Evolutionary conservation across 2,329 filamentous ascomycete genomes (phyloP).

Genomic region (Fonsecaea erecta): DNA sequence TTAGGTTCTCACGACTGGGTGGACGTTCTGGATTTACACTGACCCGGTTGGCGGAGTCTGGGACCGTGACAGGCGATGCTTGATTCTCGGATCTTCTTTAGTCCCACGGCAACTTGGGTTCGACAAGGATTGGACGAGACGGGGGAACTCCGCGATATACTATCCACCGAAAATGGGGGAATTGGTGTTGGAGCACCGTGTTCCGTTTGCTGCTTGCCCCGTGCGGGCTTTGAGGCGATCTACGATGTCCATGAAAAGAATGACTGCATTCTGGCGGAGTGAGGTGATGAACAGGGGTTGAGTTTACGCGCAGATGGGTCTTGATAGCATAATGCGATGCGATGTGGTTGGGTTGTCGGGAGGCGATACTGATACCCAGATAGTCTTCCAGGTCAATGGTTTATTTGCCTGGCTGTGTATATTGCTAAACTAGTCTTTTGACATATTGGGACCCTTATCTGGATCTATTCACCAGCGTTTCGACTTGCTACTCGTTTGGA

Average conservation of each 20-base stretch:
- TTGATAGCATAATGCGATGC: constrained; percentile 4
- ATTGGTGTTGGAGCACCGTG: constrained; percentile 2
- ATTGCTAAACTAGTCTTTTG: constrained; percentile 1
- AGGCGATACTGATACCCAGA: not conserved
- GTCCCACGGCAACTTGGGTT: not conserved
- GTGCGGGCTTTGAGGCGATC: constrained; percentile 26
- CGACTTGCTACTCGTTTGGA: too few species aligned
- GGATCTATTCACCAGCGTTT: not conserved
- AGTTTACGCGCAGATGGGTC: not conserved
- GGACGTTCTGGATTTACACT: not conserved
- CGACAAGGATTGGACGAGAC: not conserved
- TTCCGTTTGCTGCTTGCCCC: constrained; percentile 1
- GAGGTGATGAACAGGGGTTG: not conserved
- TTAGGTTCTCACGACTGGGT: not conserved
- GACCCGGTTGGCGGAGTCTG: not conserved
- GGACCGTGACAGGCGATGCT: not conserved
- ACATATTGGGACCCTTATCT: not conserved
- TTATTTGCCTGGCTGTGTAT: constrained; percentile 2
- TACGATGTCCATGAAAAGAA: constrained; percentile 24
- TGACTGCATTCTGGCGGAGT: constrained; percentile 5
- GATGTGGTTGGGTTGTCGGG: not conserved
- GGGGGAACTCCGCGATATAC: not conserved
- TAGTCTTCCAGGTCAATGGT: not conserved
- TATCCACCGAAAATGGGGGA: not conserved
- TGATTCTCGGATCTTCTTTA: not conserved